These are phyloP conservation scores for Podospora comata DNA, from an alignment of 495 filamentous ascomycete genomes.

Conservation along the genomic window DNA sequence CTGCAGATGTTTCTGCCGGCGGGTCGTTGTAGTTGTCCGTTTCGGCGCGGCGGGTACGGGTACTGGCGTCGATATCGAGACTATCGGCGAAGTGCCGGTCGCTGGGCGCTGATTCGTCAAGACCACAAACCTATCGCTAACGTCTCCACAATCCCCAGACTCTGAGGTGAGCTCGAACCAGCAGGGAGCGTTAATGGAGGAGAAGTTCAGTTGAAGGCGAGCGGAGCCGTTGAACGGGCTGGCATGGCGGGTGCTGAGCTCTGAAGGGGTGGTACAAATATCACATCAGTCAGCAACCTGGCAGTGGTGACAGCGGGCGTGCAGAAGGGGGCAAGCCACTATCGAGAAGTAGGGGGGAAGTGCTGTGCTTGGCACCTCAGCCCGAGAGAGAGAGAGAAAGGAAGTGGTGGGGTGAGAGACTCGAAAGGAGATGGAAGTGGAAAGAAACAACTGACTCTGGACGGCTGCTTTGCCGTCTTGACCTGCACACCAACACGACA, in stretches of 20 bases:
- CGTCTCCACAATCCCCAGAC: slow-evolving; percentile 23
- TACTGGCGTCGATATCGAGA: slow-evolving; percentile 7
- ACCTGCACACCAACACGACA: slow-evolving; percentile 30
- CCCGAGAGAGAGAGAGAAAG: not conserved
- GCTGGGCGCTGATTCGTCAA: slow-evolving; percentile 7
- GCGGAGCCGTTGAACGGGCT: slow-evolving; percentile 24
- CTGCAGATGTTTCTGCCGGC: not conserved
- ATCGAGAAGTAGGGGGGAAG: not conserved
- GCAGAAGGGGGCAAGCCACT: slow-evolving; percentile 13
- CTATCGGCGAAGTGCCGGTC: slow-evolving; percentile 15
- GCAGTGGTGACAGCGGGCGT: not conserved
- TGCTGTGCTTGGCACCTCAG: not conserved
- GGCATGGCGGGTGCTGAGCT: slow-evolving; percentile 23
- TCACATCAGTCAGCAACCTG: slow-evolving; percentile 26
- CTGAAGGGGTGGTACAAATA: slow-evolving; percentile 17
- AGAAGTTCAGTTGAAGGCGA: slow-evolving; percentile 26
- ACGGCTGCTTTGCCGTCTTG: slow-evolving; percentile 13
- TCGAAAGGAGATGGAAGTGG: slow-evolving; percentile 8
- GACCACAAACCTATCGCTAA: slow-evolving; percentile 20
- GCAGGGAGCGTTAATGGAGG: slow-evolving; percentile 25
- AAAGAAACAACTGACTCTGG: slow-evolving; percentile 26
- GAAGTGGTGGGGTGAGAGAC: not conserved
- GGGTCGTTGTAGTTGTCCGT: not conserved
- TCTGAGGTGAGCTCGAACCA: slow-evolving; percentile 29
- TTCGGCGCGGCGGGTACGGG: not conserved